Conservation (phyloP, 768 basidiomycete genomes). For the Trametes coccinea region DNA sequence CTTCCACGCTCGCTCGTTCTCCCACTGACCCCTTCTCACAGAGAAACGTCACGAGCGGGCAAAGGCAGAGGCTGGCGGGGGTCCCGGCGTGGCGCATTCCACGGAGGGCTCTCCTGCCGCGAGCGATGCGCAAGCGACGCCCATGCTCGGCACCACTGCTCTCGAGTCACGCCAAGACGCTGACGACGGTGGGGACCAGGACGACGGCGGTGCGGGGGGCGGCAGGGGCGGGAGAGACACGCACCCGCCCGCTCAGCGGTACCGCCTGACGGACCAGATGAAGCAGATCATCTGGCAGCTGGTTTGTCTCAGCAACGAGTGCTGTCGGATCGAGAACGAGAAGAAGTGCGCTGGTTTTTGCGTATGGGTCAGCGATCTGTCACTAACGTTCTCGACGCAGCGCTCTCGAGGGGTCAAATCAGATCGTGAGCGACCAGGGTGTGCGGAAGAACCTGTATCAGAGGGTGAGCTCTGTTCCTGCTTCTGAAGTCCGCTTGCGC, state of each 20-base stretch:
- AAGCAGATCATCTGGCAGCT: slow-evolving; percentile 79
- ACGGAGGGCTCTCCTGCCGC: slow-evolving; percentile 37
- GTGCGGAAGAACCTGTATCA: slow-evolving; percentile 79
- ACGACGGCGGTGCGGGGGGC: slow-evolving; percentile 32
- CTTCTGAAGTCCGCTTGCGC: neutral
- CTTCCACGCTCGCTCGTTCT: no score
- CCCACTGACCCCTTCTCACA: slow-evolving; percentile 22
- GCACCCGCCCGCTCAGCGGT: slow-evolving; percentile 76
- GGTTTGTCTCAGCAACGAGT: slow-evolving; percentile 80
- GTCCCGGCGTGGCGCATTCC: slow-evolving; percentile 35
- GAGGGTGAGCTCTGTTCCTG: slow-evolving; percentile 45
- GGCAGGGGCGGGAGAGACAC: slow-evolving; percentile 36
- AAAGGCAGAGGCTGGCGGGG: slow-evolving; percentile 36
- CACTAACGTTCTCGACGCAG: slow-evolving; percentile 26
- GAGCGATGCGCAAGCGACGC: slow-evolving; percentile 25
- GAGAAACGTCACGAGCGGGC: slow-evolving; percentile 48
- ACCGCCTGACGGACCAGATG: slow-evolving; percentile 78
- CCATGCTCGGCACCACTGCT: slow-evolving; percentile 6
- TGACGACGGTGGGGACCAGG: slow-evolving; percentile 30
- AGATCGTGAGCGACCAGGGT: slow-evolving; percentile 80
- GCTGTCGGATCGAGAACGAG: slow-evolving; percentile 68
- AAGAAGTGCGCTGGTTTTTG: slow-evolving; percentile 48
- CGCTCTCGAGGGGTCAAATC: slow-evolving; percentile 62
- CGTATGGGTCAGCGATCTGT: neutral
- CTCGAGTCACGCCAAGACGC: slow-evolving; percentile 16